A percentile compares a stretch with the other conserved stretches of the same genome.
Conservation (phyloP, 2,329 filamentous ascomycete species). For the Remersonia thermophila region DNA sequence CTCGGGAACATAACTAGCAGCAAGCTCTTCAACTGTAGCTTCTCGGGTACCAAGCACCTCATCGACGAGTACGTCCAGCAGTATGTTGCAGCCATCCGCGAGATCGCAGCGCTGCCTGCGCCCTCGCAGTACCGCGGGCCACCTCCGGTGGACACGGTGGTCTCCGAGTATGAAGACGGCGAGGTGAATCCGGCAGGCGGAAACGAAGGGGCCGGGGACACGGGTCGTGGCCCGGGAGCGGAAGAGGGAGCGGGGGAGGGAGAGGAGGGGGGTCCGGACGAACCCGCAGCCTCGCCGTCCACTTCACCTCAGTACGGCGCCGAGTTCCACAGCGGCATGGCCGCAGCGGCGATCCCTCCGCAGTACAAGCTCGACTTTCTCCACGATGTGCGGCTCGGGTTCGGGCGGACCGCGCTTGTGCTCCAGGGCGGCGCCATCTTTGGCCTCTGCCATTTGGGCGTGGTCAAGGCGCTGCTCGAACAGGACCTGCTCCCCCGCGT, state of each 20-base stretch:
- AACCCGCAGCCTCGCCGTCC: conserved; percentile 1
- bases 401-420: conserved; percentile 74
- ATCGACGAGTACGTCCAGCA: conserved; percentile 86
- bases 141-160: not conserved
- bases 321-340: too few species aligned
- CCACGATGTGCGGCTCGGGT: conserved; percentile 77
- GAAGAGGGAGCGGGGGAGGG: not conserved
- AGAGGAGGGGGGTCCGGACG: not conserved
- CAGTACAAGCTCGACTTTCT: conserved; percentile 64
- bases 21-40: conserved; percentile 71
- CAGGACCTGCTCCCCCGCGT: conserved; percentile 75
- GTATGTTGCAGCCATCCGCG: conserved; percentile 67
- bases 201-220: not conserved
- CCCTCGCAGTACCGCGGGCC: too few species aligned
- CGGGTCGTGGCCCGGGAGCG: too few species aligned
- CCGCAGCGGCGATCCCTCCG: conserved; percentile 14
- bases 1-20: conserved; percentile 81
- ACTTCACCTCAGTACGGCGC: too few species aligned
- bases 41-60: conserved; percentile 77
- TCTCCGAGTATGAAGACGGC: conserved; percentile 4
- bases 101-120: conserved; percentile 57
- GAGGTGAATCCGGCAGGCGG: not conserved
- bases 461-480: conserved; percentile 76
- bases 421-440: conserved; percentile 87
- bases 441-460: conserved; percentile 77